Evolutionary conservation across 176 grass and related monocot genomes (phyloP), one percentile per base, ranked within the genome.

Genomic region (Carex pumila): DNA sequence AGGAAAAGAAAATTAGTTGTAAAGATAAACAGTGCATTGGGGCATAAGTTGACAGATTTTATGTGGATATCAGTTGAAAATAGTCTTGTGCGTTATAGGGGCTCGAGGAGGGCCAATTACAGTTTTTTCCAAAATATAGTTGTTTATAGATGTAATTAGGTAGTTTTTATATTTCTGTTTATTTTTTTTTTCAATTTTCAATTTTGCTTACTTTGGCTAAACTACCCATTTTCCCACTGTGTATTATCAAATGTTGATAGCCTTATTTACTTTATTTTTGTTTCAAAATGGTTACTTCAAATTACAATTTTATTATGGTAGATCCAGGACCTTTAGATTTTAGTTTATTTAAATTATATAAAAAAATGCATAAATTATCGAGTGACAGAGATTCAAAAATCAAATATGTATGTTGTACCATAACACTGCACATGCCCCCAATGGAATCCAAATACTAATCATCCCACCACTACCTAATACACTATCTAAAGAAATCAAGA

Each of bases 1-100:
- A 60, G 36, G 79, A 83, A 32, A 79, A 22, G 77, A 29, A 84
- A 36, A 49, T 79, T 65, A 71, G 55, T 65, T 84, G 77, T 75
- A 87, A 82, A 87, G 11, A 88, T 65, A 87, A 41, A 50, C 4
- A 15, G 15, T 4, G 9, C 77, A 88, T 88, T 43, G n/a, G 60
- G 72, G 73, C 52, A 50, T 77, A 77, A 50, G 21, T 77, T 77
- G 22, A 6, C 50, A 31, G 73, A 77, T 56, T 18, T 10, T 61
- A 19, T 65, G 79, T 65, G 34, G n/a, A 39, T 81, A 81, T 7
- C 17, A 18, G 36, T 18, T 34, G 37, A 81, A 64, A 65, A 61
- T 61, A 65, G 79, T 81, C 77, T 65, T 49, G 50, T 65, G 18
- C 41, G 36, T 81, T 45, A 56, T 65, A 81, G 79, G 79, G 57